Conservation (phyloP, 257 asterid species). For the Plantago elongata region DNA sequence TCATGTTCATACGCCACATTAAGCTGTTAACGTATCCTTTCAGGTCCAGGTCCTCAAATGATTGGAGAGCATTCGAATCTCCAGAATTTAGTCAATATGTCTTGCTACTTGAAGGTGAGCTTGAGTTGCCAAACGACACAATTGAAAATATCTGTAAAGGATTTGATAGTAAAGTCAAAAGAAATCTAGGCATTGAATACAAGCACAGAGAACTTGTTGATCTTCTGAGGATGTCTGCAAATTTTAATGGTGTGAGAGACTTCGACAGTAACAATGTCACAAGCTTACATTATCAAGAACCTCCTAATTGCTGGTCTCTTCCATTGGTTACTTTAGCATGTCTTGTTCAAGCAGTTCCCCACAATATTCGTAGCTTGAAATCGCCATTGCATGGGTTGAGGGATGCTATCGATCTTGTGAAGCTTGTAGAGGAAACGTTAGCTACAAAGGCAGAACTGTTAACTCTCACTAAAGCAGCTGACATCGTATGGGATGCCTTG, state of each 20-base stretch:
- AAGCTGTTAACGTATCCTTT: neutral
- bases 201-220: neutral
- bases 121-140: neutral
- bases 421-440: no score
- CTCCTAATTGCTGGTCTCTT: slow-evolving; percentile 8
- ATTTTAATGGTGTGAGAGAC: neutral
- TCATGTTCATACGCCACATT: neutral
- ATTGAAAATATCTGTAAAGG: slow-evolving; percentile 7
- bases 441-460: no score
- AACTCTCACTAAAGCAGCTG: no score
- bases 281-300: slow-evolving; percentile 5
- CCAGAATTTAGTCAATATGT: slow-evolving; percentile 11
- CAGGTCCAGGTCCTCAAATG: neutral
- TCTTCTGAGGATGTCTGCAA: neutral
- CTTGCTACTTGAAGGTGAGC: slow-evolving; percentile 23
- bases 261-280: slow-evolving; percentile 1
- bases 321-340: slow-evolving; percentile 8
- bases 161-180: neutral
- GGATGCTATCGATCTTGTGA: no score
- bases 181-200: neutral
- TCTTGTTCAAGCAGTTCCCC: slow-evolving; percentile 1
- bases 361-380: neutral
- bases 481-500: no score
- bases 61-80: neutral
- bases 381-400: no score